Percentiles rank a stretch among this genome's conserved stretches.
phyloP scores from a whole-genome alignment of 345 rosid genomes.

The Eucalyptus grandis region DNA sequence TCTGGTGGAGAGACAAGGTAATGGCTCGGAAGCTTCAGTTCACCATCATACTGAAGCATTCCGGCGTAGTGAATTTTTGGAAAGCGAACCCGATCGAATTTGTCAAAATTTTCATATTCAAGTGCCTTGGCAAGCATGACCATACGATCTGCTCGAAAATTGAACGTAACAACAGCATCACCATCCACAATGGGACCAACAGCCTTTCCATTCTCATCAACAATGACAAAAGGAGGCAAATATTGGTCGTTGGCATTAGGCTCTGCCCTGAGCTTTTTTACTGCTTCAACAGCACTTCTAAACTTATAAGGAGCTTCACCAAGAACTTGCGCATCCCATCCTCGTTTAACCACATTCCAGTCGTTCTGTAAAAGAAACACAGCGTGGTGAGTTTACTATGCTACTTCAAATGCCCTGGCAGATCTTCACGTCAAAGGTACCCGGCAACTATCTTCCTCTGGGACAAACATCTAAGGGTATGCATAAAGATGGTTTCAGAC shows the following conservation, averaged over 20 bases:
- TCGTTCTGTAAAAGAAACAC: conserved; percentile 49
- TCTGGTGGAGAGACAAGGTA: conserved; percentile 98
- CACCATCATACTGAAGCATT: conserved; percentile 98
- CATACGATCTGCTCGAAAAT: conserved; percentile 98
- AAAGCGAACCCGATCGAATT: conserved; percentile 74
- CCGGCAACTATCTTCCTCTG: background rate
- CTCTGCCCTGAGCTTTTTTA: conserved; percentile 60
- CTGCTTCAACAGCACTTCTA: conserved; percentile 70
- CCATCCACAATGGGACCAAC: conserved; percentile 91
- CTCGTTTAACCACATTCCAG: conserved; percentile 88
- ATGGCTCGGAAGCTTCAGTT: conserved; percentile 74
- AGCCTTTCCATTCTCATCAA: conserved; percentile 60
- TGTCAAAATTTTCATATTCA: conserved; percentile 76
- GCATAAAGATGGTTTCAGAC: background rate
- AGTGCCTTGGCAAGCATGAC: conserved; percentile 92
- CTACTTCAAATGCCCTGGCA: background rate
- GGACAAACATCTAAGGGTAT: background rate
- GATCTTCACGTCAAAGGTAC: background rate
- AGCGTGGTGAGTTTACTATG: background rate
- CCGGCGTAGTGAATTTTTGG: conserved; percentile 90
- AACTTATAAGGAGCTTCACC: conserved; percentile 97
- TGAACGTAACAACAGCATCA: conserved; percentile 93
- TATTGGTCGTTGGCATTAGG: conserved; percentile 82
- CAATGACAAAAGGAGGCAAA: conserved; percentile 86
- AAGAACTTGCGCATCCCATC: conserved; percentile 99